Percentiles rank a stretch among this genome's conserved stretches.
These are phyloP conservation scores for Anethum foeniculum DNA, from an alignment of 140 eudicot genomes.

Conservation along the genomic window DNA sequence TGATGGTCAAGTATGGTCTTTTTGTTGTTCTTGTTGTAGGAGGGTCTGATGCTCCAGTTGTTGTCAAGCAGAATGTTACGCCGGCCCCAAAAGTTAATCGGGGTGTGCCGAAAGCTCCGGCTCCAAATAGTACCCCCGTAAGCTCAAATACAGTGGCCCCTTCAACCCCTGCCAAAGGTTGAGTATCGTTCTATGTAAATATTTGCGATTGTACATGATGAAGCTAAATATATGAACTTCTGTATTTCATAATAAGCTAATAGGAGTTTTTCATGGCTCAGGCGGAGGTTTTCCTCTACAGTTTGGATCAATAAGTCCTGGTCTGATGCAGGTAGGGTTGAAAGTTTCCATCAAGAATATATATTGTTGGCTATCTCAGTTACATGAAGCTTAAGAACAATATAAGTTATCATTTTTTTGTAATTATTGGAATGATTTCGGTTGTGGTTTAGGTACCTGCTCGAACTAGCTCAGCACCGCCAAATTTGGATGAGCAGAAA, in stretches of 20 bases:
- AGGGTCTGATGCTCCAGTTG: constrained; percentile 36
- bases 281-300: constrained; percentile 72
- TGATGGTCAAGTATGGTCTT: background rate
- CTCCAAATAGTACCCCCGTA: constrained; percentile 29
- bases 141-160: constrained; percentile 38
- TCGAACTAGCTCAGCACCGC: constrained; percentile 95
- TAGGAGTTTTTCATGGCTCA: constrained; percentile 14
- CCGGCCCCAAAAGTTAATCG: constrained; percentile 39
- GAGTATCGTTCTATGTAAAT: background rate
- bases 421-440: background rate
- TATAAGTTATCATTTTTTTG: background rate
- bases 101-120: constrained; percentile 58
- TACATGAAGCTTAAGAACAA: background rate
- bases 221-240: background rate
- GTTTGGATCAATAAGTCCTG: constrained; percentile 87
- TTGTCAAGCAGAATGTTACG: constrained; percentile 39
- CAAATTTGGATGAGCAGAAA: constrained; percentile 84
- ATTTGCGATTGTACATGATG: background rate
- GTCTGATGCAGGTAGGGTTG: constrained; percentile 64
- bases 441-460: constrained; percentile 64
- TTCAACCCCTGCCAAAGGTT: constrained; percentile 65
- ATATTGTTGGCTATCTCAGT: background rate
- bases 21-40: constrained; percentile 27
- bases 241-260: background rate
- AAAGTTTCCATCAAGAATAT: background rate